phyloP scores from a whole-genome alignment of 2,329 filamentous ascomycete genomes.

The Claviceps paspali region DNA sequence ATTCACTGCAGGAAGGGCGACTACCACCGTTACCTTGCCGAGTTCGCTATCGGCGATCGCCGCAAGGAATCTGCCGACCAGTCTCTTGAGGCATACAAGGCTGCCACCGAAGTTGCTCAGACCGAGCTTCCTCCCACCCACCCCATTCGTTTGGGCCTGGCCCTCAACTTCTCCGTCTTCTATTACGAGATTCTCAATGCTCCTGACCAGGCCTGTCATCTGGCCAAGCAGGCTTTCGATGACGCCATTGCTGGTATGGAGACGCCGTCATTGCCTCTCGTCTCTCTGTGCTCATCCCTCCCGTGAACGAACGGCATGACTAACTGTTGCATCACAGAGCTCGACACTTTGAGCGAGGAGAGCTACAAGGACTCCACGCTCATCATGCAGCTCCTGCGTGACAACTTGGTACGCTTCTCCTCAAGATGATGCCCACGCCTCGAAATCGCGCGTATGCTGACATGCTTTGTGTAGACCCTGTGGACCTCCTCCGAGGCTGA shows the following conservation, averaged over 20 bases:
- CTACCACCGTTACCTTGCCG: conserved; percentile 97
- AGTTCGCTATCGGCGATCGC: conserved; percentile 88
- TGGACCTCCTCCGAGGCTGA: conserved; percentile 99
- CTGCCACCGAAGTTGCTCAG: conserved; percentile 92
- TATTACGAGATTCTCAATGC: conserved; percentile 99
- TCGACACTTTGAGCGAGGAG: conserved; percentile 93
- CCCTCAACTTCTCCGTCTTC: conserved; percentile 98
- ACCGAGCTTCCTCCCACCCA: conserved; percentile 94
- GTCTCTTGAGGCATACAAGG: conserved; percentile 95
- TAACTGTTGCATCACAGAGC: conserved; percentile 42
- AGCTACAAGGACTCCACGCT: conserved; percentile 98
- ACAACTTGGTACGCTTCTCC: conserved; percentile 65
- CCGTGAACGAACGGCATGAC: not conserved
- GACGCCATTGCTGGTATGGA: conserved; percentile 71
- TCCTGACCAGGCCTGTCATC: conserved; percentile 93
- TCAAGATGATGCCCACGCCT: not conserved
- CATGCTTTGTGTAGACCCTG: conserved; percentile 51
- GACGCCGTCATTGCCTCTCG: not conserved
- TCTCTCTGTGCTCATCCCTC: not conserved
- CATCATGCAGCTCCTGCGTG: conserved; percentile 96
- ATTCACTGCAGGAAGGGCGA: conserved; percentile 74
- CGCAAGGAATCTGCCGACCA: conserved; percentile 89
- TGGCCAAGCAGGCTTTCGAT: conserved; percentile 98
- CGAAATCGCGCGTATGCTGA: not conserved
- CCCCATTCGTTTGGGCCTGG: conserved; percentile 93